A percentile compares a stretch with the other conserved stretches of the same genome.
Evolutionary conservation across 805 yeast species (phyloP).

Genomic region (Metschnikowia drakensbergensis): DNA sequence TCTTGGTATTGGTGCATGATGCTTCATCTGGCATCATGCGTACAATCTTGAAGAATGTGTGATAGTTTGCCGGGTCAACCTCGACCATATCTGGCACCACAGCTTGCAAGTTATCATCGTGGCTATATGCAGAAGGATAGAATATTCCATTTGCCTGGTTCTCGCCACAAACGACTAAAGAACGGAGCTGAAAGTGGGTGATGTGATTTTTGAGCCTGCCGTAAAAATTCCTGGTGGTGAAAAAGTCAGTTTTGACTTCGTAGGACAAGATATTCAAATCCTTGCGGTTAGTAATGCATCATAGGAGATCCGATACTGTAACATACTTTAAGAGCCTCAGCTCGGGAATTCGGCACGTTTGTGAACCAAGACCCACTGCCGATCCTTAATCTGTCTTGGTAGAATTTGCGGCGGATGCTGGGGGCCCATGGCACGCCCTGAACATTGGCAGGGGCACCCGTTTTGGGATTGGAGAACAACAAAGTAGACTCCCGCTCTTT

Average conservation of each 20-base stretch:
- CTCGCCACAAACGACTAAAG: conserved; percentile 42
- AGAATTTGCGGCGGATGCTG: conserved; percentile 30
- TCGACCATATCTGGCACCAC: conserved; percentile 18
- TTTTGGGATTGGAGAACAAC: conserved; percentile 23
- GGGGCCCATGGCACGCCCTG: conserved; percentile 39
- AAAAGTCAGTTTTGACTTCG: conserved; percentile 33
- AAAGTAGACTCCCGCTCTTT: conserved; percentile 34
- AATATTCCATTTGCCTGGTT: conserved; percentile 34
- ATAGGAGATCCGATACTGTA: not conserved
- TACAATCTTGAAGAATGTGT: conserved; percentile 34
- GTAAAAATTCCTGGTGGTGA: conserved; percentile 36
- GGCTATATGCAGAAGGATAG: conserved; percentile 36
- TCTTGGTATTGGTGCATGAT: conserved; percentile 17
- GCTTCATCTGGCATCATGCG: conserved; percentile 31
- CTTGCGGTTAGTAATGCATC: conserved; percentile 25
- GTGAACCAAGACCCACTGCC: conserved; percentile 38
- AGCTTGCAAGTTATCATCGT: conserved; percentile 27
- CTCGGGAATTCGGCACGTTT: conserved; percentile 34
- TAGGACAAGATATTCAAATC: conserved; percentile 17
- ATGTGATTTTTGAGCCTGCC: conserved; percentile 45
- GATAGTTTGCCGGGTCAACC: conserved; percentile 18
- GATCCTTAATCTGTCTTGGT: conserved; percentile 31
- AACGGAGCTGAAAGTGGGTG: conserved; percentile 56
- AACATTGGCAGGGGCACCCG: conserved; percentile 19
- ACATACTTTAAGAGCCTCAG: conserved; percentile 34